Evolutionary conservation across 371 early-diverging fungal genomes (phyloP), one percentile per base, ranked within the genome.

Genomic region (Batrachochytrium dendrobatidis): DNA sequence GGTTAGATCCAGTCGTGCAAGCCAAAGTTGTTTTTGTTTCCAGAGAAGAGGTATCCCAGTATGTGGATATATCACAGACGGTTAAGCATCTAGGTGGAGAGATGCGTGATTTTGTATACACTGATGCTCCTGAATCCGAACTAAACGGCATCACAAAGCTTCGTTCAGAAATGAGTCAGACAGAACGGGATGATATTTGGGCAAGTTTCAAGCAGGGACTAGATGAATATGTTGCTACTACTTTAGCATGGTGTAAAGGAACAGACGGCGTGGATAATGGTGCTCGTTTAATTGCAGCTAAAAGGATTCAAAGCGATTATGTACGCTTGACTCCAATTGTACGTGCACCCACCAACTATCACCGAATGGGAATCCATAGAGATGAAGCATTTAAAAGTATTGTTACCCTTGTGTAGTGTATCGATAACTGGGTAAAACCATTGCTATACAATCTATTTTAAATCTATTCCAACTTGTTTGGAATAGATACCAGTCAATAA

Each of bases 1-100:
- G 89, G 65, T 75, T 95, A 28, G 95, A 95, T 75, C 95, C 95
- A 29, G 90, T 91, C 10, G 92, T 95, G 3, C 88, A 85, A 1
- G 69, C 82, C 68, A 95, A 95, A 74, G 84, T 95, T 67, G 74
- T 75, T 26, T 94, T 95, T 66, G 83, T 87, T 26, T 83, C 85
- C 55, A 72, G 77, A 34, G 71, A 76, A 18, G 86, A 87, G 26
- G 63, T 94, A 33, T 60, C 67, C 15, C 72, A 86, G 15, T 80
- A 75, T 49, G 84, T 94, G 43, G 75, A 77, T 29, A 66, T 61
- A 6, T 62, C 62, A n/a, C 63, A 81, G 52, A 55, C 83, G n/a
- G 74, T 72, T 24, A 59, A 57, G 29, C 63, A 58, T 12, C 39
- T 62, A 4, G 80, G 76, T 45, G 76, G 77, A 33, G 53, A 48